A percentile compares a stretch with the other conserved stretches of the same genome.
Conservation (phyloP, 805 yeast genomes). For the Blastobotrys chiropterorum region DNA sequence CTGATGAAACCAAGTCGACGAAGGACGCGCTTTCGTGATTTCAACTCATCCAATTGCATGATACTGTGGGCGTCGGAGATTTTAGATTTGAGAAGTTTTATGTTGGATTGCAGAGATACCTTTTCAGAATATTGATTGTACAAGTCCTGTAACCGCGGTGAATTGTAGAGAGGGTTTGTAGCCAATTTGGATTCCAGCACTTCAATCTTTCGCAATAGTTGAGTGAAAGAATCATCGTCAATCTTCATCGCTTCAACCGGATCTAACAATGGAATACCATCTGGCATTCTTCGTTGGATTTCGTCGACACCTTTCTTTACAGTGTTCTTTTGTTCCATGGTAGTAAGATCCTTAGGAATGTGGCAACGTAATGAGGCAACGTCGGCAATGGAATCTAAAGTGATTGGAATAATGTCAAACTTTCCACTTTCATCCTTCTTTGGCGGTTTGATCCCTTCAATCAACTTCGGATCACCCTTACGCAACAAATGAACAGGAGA, state of each 20-base stretch:
- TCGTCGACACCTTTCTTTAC: conserved; percentile 69
- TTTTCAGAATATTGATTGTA: conserved; percentile 63
- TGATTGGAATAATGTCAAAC: conserved; percentile 77
- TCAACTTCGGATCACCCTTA: conserved; percentile 68
- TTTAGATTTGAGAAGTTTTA: conserved; percentile 54
- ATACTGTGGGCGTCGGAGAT: conserved; percentile 83
- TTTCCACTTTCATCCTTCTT: conserved; percentile 54
- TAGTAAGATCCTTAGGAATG: conserved; percentile 66
- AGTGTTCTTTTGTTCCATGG: conserved; percentile 40
- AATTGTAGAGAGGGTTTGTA: conserved; percentile 53
- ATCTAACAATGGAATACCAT: conserved; percentile 86
- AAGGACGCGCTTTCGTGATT: conserved; percentile 85
- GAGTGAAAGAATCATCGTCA: conserved; percentile 66
- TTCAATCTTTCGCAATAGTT: conserved; percentile 68
- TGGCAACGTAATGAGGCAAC: conserved; percentile 77
- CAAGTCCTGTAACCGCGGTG: conserved; percentile 49
- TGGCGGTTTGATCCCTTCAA: conserved; percentile 87
- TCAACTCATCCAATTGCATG: conserved; percentile 88
- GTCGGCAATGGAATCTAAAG: conserved; percentile 65
- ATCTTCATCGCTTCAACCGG: conserved; percentile 93
- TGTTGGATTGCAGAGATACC: conserved; percentile 52
- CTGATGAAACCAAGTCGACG: conserved; percentile 86
- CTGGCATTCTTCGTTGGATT: conserved; percentile 76
- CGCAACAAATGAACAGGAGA: conserved; percentile 72
- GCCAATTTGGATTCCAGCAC: conserved; percentile 70